Percentiles rank a stretch among this genome's conserved stretches.
Conservation (phyloP, 2,329 filamentous ascomycete genomes). For the Berkeleyomyces basicola region DNA sequence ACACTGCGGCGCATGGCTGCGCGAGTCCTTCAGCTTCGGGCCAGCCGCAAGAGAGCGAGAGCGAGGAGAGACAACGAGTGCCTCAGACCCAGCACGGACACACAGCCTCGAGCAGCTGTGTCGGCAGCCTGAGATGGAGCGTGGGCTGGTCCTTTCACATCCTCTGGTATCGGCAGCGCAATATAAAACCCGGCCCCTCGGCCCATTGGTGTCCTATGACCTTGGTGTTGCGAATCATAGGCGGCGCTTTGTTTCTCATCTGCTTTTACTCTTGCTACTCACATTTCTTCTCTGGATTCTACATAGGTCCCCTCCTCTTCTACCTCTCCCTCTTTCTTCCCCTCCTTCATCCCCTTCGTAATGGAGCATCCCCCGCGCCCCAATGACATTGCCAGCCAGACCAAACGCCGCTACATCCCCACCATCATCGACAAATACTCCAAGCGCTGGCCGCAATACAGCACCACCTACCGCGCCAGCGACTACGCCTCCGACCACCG, state of each 20-base stretch:
- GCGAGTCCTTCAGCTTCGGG: neutral
- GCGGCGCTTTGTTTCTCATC: no score
- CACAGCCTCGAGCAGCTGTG: neutral
- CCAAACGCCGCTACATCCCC: constrained; percentile 40
- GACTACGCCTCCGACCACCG: constrained; percentile 28
- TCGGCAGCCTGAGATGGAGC: no score
- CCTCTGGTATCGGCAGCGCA: no score
- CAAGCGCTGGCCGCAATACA: constrained; percentile 38
- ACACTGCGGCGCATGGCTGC: neutral
- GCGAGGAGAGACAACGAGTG: neutral
- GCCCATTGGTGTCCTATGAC: no score
- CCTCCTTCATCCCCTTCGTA: neutral
- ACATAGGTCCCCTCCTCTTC: neutral
- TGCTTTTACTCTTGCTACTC: neutral
- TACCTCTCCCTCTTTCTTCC: neutral
- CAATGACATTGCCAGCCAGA: constrained; percentile 8
- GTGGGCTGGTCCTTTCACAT: no score
- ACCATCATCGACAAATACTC: constrained; percentile 41
- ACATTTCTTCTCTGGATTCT: neutral
- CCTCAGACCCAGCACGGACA: no score
- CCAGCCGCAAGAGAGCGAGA: neutral
- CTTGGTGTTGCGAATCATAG: no score
- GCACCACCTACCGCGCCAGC: constrained; percentile 38
- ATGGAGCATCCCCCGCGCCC: constrained; percentile 11
- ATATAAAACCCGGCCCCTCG: no score